Conservation (phyloP, 2,329 filamentous ascomycete species). For the Thielaviopsis musarum region DNA sequence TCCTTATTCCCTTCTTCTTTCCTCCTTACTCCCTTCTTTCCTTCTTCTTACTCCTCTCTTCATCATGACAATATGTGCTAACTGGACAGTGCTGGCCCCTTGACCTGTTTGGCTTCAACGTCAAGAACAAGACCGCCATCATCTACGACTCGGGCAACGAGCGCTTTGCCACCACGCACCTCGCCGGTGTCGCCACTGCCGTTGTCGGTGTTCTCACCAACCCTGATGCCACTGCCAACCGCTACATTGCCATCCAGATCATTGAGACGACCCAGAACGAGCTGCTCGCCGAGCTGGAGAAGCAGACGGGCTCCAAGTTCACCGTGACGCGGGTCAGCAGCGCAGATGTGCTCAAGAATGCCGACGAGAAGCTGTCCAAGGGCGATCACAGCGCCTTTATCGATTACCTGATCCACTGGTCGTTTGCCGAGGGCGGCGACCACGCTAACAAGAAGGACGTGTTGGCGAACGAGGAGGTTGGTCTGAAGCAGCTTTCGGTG, state of each 20-base stretch:
- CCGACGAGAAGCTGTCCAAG: constrained; percentile 17
- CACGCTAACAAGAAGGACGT: neutral
- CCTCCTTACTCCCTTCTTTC: too few species aligned
- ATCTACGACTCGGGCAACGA: constrained; percentile 34
- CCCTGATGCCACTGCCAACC: constrained; percentile 36
- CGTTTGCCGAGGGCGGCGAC: constrained; percentile 1
- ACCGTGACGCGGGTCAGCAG: constrained; percentile 28
- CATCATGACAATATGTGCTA: neutral
- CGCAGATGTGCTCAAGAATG: constrained; percentile 22
- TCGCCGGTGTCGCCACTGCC: constrained; percentile 29
- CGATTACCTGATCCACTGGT: constrained; percentile 2
- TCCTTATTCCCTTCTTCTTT: too few species aligned
- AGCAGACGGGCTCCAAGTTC: constrained; percentile 26
- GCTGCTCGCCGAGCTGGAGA: constrained; percentile 29
- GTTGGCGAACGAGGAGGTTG: constrained; percentile 3
- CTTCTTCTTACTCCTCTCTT: constrained; percentile 39
- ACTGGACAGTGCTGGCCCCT: constrained; percentile 25
- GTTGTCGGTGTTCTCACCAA: constrained; percentile 32
- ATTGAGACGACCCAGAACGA: constrained; percentile 28
- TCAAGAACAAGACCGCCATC: constrained; percentile 23
- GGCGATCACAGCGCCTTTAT: constrained; percentile 14
- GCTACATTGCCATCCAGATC: constrained; percentile 28
- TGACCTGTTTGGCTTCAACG: constrained; percentile 22
- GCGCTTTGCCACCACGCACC: constrained; percentile 30
- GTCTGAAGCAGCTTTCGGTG: neutral